Evolutionary conservation across 2,329 filamentous ascomycete genomes (phyloP).

Genomic region (Incumbomyces lentus): DNA sequence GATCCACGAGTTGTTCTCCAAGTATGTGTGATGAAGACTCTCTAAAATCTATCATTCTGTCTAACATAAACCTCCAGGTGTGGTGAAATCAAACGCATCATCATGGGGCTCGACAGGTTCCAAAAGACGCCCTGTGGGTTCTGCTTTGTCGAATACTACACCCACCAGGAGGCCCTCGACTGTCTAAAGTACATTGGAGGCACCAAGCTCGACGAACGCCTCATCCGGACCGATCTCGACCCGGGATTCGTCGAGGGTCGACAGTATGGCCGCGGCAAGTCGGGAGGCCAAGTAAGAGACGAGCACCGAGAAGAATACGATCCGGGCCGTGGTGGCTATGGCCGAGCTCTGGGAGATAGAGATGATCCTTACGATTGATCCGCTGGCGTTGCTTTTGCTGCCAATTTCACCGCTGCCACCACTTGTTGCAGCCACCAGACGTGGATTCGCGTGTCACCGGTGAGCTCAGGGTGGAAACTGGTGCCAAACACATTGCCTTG

Average conservation of each 20-base stretch:
- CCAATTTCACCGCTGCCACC: conserved; percentile 51
- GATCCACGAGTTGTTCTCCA: conserved; percentile 91
- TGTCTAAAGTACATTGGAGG: conserved; percentile 98
- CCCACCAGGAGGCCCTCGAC: conserved; percentile 89
- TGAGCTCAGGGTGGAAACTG: conserved; percentile 92
- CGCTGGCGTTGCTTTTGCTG: conserved; percentile 52
- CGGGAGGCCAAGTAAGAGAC: conserved; percentile 90
- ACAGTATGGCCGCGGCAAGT: conserved; percentile 92
- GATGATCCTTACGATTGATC: conserved; percentile 49
- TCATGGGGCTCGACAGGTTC: conserved; percentile 96
- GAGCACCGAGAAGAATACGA: conserved; percentile 97
- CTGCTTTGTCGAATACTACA: conserved; percentile 99
- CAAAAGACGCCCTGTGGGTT: conserved; percentile 97
- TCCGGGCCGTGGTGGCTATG: conserved; percentile 82
- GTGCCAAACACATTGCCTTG: conserved; percentile 90
- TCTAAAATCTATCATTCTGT: background rate
- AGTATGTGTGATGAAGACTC: conserved; percentile 38
- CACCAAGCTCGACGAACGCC: conserved; percentile 92
- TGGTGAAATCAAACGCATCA: conserved; percentile 92
- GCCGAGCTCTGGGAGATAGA: conserved; percentile 61
- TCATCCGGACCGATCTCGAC: conserved; percentile 91
- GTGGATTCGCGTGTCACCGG: conserved; percentile 77
- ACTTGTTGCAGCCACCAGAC: conserved; percentile 83
- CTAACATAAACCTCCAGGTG: conserved; percentile 38
- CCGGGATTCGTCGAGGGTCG: conserved; percentile 92